Evolutionary conservation across 257 asterid genomes (phyloP).

Genomic region (Solanum bukasovii): DNA sequence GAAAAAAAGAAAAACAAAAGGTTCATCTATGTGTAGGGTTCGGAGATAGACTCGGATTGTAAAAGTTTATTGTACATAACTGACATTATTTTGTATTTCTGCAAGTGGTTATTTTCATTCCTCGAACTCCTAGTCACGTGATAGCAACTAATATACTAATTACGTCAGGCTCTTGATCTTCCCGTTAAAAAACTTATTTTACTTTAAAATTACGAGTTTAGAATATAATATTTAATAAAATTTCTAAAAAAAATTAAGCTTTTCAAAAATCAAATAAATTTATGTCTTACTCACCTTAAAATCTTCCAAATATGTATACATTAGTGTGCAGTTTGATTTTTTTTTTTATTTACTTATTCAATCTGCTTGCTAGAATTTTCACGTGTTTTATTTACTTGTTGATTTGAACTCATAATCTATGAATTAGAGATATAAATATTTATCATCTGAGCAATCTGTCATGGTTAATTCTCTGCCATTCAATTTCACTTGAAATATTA

Average conservation of each 20-base stretch:
- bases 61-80: too few relatives aligned
- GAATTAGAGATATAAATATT: neutral
- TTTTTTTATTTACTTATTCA: neutral
- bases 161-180: too few relatives aligned
- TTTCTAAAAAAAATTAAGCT: too few relatives aligned
- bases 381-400: neutral
- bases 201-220: neutral
- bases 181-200: neutral
- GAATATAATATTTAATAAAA: neutral
- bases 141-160: too few relatives aligned
- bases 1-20: neutral
- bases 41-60: too few relatives aligned
- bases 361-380: neutral
- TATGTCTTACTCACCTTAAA: too few relatives aligned
- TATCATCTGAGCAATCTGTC: neutral
- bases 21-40: neutral
- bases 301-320: neutral
- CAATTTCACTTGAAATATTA: neutral
- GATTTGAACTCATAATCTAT: neutral
- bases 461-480: neutral
- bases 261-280: too few relatives aligned
- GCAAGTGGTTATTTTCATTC: too few relatives aligned
- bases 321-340: neutral
- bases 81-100: too few relatives aligned
- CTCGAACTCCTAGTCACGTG: too few relatives aligned